A percentile compares a stretch with the other conserved stretches of the same genome.
Conservation (phyloP, 768 basidiomycete genomes). For the Tulasnella sp. region DNA sequence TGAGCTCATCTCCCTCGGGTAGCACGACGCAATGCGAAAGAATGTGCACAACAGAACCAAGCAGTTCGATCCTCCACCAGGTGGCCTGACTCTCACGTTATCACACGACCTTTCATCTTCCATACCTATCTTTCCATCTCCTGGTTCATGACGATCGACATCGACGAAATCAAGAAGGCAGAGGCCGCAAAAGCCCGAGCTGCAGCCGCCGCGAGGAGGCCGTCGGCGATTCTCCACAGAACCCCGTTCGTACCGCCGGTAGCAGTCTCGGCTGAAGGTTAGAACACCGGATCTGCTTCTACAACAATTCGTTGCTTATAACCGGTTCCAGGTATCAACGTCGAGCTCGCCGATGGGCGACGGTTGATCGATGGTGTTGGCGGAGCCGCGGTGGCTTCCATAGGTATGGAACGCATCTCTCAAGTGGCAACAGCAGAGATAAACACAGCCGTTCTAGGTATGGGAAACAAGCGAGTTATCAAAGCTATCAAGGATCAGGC, state of each 20-base stretch:
- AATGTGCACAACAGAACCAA: background rate
- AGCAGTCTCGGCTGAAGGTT: conserved; percentile 36
- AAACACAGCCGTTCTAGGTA: conserved; percentile 14
- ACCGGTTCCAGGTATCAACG: conserved; percentile 46
- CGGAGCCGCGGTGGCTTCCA: conserved; percentile 71
- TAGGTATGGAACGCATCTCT: conserved; percentile 46
- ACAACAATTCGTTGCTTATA: background rate
- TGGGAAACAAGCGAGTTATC: conserved; percentile 3
- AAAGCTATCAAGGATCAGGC: conserved; percentile 70
- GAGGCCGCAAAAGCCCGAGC: background rate
- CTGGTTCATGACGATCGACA: background rate
- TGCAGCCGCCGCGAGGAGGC: background rate
- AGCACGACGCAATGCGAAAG: background rate
- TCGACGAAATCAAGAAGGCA: background rate
- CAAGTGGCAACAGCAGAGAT: conserved; percentile 5
- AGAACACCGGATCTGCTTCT: background rate
- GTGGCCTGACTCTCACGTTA: background rate
- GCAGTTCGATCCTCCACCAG: background rate
- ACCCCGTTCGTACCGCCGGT: conserved; percentile 67
- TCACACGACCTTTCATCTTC: background rate
- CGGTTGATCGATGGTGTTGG: conserved; percentile 69
- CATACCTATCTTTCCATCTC: background rate
- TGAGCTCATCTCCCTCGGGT: background rate
- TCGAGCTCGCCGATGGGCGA: conserved; percentile 58
- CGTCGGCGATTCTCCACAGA: conserved; percentile 44